phyloP scores from a whole-genome alignment of 1,284 basidiomycete genomes.

The Phaffia rhodozyma region DNA sequence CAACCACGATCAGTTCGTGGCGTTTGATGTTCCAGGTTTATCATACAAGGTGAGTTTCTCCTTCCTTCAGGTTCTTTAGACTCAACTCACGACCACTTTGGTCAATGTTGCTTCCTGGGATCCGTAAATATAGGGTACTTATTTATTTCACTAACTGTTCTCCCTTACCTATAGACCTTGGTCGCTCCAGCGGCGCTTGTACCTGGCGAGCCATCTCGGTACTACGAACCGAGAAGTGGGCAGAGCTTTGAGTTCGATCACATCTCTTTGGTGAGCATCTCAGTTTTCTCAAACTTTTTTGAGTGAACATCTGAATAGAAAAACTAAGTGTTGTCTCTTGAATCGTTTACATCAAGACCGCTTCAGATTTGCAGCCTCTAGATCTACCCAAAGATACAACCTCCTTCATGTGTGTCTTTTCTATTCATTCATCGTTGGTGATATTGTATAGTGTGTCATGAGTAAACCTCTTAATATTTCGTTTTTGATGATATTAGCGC shows the following conservation, averaged over 20 bases:
- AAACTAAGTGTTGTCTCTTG: neutral
- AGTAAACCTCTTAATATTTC: neutral
- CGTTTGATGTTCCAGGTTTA: slow-evolving; percentile 59
- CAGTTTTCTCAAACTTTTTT: slow-evolving; percentile 4
- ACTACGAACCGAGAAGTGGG: slow-evolving; percentile 65
- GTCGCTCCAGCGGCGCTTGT: slow-evolving; percentile 2
- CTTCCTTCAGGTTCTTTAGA: slow-evolving; percentile 21
- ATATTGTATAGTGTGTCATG: neutral
- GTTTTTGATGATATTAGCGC: slow-evolving; percentile 39
- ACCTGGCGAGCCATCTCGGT: slow-evolving; percentile 44
- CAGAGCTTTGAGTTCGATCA: slow-evolving; percentile 71
- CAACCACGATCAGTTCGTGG: slow-evolving; percentile 66
- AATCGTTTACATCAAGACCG: slow-evolving; percentile 45
- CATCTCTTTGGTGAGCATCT: slow-evolving; percentile 50
- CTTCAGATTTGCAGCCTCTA: slow-evolving; percentile 53
- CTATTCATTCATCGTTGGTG: neutral
- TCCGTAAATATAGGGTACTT: neutral
- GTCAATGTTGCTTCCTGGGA: neutral
- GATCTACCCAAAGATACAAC: slow-evolving; percentile 55
- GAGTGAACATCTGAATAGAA: neutral
- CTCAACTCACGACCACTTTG: slow-evolving; percentile 24
- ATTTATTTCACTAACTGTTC: neutral
- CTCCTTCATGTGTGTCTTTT: slow-evolving; percentile 51
- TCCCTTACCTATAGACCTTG: neutral
- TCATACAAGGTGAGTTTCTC: slow-evolving; percentile 48